phyloP scores from a whole-genome alignment of 257 asterid genomes.

The Penstemon eatonii region DNA sequence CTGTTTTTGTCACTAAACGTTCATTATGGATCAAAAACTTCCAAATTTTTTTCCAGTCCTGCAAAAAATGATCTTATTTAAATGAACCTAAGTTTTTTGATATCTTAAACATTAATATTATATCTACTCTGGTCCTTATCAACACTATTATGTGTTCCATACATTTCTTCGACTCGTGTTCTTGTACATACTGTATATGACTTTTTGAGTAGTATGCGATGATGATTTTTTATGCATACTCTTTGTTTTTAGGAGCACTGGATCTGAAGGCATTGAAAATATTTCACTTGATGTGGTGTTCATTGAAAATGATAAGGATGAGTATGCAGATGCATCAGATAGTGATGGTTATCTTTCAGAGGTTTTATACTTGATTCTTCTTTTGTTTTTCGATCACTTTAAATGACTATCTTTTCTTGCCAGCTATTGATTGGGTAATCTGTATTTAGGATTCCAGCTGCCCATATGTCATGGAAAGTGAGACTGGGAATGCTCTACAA shows the following conservation, averaged over 20 bases:
- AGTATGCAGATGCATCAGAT: conserved; percentile 61
- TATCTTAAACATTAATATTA: neutral
- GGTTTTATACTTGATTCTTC: conserved; percentile 47
- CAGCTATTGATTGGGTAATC: conserved; percentile 35
- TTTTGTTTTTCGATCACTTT: conserved; percentile 7
- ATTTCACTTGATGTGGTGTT: conserved; percentile 63
- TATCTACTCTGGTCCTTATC: neutral
- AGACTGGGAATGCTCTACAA: conserved; percentile 39
- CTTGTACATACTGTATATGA: neutral
- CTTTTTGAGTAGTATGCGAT: conserved; percentile 7
- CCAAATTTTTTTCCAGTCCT: neutral
- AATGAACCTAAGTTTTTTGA: conserved; percentile 3
- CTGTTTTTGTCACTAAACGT: neutral
- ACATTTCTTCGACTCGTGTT: neutral
- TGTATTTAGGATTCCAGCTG: conserved; percentile 56
- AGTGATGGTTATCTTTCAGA: conserved; percentile 97
- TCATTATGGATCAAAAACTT: neutral
- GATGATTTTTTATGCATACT: conserved; percentile 4
- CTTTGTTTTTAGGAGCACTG: conserved; percentile 43
- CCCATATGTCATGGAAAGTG: conserved; percentile 42
- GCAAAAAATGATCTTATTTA: neutral
- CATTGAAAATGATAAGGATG: conserved; percentile 49
- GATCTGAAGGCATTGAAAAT: conserved; percentile 42
- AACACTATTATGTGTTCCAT: neutral
- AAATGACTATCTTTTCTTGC: conserved; percentile 23